Base-by-base conservation (phyloP, 2,329 filamentous ascomycete species). In the Seiridium unicorne region DNA sequence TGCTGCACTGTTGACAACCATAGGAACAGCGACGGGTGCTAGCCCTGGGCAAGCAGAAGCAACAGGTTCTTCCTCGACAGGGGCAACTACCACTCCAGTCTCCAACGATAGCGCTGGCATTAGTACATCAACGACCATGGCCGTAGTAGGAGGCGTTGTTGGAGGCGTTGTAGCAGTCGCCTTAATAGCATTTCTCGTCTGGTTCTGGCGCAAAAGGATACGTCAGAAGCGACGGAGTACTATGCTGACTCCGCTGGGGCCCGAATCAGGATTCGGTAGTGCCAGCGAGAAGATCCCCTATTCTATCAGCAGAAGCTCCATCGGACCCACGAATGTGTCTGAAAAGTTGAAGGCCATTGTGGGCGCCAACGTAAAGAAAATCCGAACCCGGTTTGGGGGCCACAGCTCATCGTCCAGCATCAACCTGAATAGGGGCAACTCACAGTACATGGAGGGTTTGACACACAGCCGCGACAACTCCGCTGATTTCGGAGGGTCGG, bases 371-470 rank as follows among this genome's bases (percentile, higher is more conserved):
- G 72, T 73, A 8, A 69, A 68, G 59, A 68, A 66, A 35, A 62
- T 81, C 35, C 72, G 73, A 8, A 74, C 72, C 18, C 70, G 72
- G 4, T 63, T 79, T 38, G 68, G 68, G 51, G 60, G 74, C 59
- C 72, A 69, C 35, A 73, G 71, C 51, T 73, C 68, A 13, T 68
- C 70, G 7, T 72, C 77, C 2, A 76, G 73, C 51, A 77, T 84
- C 36, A 79, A 84, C 60, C 74, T 84, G 63, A 78, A 85, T 69
- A 74, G 81, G 53, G 80, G 81, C 5, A 82, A 81, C 64, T 84
- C 83, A 7, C 83, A 85, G 64, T 84, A 82, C 62, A 73, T 77
- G 61, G 73, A 76, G 32, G 59, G 69, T 1, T 60, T 64, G 56
- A 61, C 62, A 10, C 77, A 79, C 62, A 79, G 76, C 61, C 75